Evolutionary conservation across 371 early-diverging fungal species (phyloP), one percentile per base, ranked within the genome.

Genomic region (Apophysomyces variabilis): DNA sequence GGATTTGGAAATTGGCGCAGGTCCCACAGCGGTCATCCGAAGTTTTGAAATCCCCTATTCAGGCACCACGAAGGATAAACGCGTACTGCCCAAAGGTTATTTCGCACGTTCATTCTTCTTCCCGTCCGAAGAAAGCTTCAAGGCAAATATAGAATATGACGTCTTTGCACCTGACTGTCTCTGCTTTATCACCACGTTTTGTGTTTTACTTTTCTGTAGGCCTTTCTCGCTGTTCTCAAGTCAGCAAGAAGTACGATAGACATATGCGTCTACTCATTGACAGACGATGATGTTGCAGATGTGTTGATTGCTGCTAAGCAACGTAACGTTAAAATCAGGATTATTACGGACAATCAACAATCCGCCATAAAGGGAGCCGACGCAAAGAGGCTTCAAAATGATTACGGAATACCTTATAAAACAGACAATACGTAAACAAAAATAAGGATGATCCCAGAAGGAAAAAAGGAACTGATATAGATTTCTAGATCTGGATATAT

Each of bases 321-420:
- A 63, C 79, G 90, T 35, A 81, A 79, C 32, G 89, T 89, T 12
- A 67, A 66, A 37, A 68, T 83, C 38, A 65, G 76, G 38, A 83
- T 83, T 60, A 83, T 90, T 63, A 85, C 87, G 3, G 90, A 90
- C 60, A 85, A 89, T 64, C 86, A 85, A 58, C 90, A 90, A 70
- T 79, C 85, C 16, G 78, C 84, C 13, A 73, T 75, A 68, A 74
- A 80, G 60, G 88, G 87, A 37, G 84, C 82, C 44, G 90, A 90
- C 71, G 85, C 87, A 38, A 69, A 70, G 61, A 69, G 87, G 61
- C 70, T 90, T 37, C 71, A 75, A 47, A 69, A 77, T 37, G 77
- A 86, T 35, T 65, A 83, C 66, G 82, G 77, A 16, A 89, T 90
- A 38, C 83, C 85, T 5, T 78, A 74, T 66, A 79, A 80, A 65